Conservation (phyloP, 352 stramenopile species). For the Globisporangium radiosum region DNA sequence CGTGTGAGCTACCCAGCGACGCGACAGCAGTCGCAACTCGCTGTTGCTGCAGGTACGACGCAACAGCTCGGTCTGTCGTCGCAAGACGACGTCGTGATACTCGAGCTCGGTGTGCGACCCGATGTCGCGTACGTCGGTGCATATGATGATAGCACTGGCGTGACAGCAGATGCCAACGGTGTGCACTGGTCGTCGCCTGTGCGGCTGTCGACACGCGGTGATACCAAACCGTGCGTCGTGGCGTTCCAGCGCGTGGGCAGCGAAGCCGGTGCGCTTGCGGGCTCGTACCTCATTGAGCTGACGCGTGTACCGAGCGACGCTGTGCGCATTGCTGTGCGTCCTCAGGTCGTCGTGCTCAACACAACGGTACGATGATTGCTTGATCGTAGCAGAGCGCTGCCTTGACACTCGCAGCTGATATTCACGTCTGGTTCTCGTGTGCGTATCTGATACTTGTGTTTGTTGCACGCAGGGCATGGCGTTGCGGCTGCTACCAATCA, state of each 20-base stretch:
- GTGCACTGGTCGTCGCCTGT: conserved; percentile 15
- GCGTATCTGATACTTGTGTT: background rate
- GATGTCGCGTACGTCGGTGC: background rate
- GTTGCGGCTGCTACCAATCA: conserved; percentile 11
- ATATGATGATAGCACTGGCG: background rate
- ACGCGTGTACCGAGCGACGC: conserved; percentile 21
- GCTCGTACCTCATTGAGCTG: conserved; percentile 31
- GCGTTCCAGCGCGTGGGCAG: conserved; percentile 1
- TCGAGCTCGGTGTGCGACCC: conserved; percentile 7
- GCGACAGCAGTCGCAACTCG: conserved; percentile 1
- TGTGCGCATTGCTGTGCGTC: conserved; percentile 33
- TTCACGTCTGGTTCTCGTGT: background rate
- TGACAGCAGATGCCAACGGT: background rate
- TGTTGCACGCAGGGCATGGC: conserved; percentile 6
- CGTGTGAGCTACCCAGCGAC: conserved; percentile 6
- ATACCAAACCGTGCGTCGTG: conserved; percentile 15
- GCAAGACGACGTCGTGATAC: conserved; percentile 9
- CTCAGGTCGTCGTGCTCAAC: conserved; percentile 51
- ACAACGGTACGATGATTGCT: conserved; percentile 29
- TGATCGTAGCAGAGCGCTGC: background rate
- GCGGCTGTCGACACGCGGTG: conserved; percentile 9
- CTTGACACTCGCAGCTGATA: background rate
- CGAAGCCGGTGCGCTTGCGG: conserved; percentile 8
- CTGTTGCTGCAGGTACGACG: conserved; percentile 3
- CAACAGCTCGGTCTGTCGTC: conserved; percentile 8